Evolutionary conservation across 2,329 filamentous ascomycete species (phyloP).

Genomic region (Myriangium duriaei): DNA sequence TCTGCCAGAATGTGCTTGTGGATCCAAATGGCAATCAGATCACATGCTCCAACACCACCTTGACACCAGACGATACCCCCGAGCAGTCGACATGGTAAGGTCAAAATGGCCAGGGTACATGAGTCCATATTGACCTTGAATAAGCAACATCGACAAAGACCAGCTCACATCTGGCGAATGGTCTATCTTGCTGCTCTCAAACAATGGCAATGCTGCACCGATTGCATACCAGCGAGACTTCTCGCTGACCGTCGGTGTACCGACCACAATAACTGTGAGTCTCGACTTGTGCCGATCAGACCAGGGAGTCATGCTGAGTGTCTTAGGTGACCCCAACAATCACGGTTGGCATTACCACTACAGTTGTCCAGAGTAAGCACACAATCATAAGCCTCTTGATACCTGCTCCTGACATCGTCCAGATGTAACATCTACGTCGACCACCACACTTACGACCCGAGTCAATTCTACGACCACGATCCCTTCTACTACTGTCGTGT

Average conservation of each 20-base stretch:
- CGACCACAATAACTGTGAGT: constrained; percentile 19
- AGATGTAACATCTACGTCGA: constrained; percentile 17
- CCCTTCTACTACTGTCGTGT: constrained; percentile 9
- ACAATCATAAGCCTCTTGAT: background rate
- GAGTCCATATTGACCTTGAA: background rate
- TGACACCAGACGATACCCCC: constrained; percentile 27
- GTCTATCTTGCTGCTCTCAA: constrained; percentile 31
- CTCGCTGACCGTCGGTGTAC: constrained; percentile 24
- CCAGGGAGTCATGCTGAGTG: background rate
- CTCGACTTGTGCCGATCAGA: background rate
- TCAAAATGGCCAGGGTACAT: background rate
- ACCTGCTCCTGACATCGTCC: background rate
- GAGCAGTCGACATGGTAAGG: constrained; percentile 29
- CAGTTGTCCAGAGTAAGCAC: constrained; percentile 1
- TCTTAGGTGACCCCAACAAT: background rate
- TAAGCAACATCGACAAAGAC: constrained; percentile 28
- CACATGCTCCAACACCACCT: constrained; percentile 29
- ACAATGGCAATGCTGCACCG: constrained; percentile 31
- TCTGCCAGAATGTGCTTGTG: constrained; percentile 31
- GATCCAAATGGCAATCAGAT: constrained; percentile 29
- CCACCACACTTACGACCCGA: constrained; percentile 11
- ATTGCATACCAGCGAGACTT: constrained; percentile 35
- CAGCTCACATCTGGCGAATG: constrained; percentile 33
- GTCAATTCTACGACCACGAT: constrained; percentile 6
- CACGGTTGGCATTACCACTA: constrained; percentile 4